These are phyloP conservation scores for Rosa hybrid DNA, from an alignment of 331 rosid genomes.

Conservation along the genomic window DNA sequence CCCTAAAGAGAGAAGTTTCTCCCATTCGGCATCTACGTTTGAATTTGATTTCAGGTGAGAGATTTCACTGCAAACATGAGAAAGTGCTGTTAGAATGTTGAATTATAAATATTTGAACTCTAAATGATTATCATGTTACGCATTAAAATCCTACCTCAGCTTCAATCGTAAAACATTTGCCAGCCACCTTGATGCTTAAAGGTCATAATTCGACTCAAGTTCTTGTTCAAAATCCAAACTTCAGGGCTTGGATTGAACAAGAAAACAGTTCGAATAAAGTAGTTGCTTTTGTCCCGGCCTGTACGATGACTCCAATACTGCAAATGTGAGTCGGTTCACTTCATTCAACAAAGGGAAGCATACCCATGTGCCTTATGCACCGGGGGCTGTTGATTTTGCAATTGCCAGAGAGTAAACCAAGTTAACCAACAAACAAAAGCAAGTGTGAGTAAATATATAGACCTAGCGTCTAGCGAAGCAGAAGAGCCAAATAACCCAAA, in stretches of 20 bases:
- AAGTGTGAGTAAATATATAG: neutral
- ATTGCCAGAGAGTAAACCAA: neutral
- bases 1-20: too few relatives aligned
- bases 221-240: neutral
- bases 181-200: neutral
- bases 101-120: too few relatives aligned
- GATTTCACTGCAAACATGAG: too few relatives aligned
- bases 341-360: neutral
- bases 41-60: too few relatives aligned
- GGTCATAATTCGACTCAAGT: neutral
- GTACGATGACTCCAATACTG: neutral
- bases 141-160: neutral
- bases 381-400: neutral
- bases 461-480: neutral
- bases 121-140: too few relatives aligned
- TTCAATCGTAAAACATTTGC: neutral
- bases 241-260: neutral
- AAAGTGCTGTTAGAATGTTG: too few relatives aligned
- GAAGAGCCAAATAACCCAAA: neutral
- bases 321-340: neutral
- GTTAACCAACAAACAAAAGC: neutral
- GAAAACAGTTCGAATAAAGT: neutral
- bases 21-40: too few relatives aligned
- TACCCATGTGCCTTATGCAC: slow-evolving; percentile 17
- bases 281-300: neutral